These are phyloP conservation scores for Alternaria triticimaculans DNA, from an alignment of 2,329 filamentous ascomycete species.

Conservation along the genomic window DNA sequence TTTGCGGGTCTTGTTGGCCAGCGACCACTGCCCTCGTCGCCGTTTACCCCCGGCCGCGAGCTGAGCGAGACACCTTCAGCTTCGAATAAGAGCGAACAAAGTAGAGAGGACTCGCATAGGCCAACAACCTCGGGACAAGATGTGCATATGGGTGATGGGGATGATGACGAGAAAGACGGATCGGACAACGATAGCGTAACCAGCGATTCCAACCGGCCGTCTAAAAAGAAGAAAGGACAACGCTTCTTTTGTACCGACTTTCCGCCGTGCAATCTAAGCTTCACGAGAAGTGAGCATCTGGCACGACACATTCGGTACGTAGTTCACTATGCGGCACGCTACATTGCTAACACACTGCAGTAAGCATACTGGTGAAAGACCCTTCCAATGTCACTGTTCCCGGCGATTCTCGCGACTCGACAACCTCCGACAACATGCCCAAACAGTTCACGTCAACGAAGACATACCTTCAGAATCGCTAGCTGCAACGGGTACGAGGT, in stretches of 20 bases:
- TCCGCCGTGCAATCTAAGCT: slow-evolving; percentile 91
- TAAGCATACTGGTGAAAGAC: slow-evolving; percentile 96
- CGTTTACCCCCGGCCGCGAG: slow-evolving; percentile 54
- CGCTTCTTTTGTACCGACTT: slow-evolving; percentile 96
- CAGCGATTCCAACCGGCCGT: slow-evolving; percentile 71
- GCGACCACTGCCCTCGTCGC: slow-evolving; percentile 53
- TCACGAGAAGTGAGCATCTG: slow-evolving; percentile 93
- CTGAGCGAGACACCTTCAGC: slow-evolving; percentile 50
- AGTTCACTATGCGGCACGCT: neutral
- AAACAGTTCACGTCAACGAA: slow-evolving; percentile 97
- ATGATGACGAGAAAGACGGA: slow-evolving; percentile 64
- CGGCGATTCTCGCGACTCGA: slow-evolving; percentile 92
- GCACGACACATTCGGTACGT: slow-evolving; percentile 88
- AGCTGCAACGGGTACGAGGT: slow-evolving; percentile 88
- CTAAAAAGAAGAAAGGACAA: slow-evolving; percentile 95
- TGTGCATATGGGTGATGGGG: slow-evolving; percentile 77
- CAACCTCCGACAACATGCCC: slow-evolving; percentile 94
- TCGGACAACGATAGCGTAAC: slow-evolving; percentile 59
- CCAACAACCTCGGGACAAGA: slow-evolving; percentile 71
- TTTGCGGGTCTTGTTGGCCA: slow-evolving; percentile 57
- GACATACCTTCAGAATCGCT: slow-evolving; percentile 94
- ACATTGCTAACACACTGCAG: slow-evolving; percentile 55
- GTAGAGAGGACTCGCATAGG: slow-evolving; percentile 65
- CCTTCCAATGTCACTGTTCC: slow-evolving; percentile 95
- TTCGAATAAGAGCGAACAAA: slow-evolving; percentile 49